phyloP scores from a whole-genome alignment of 2,329 filamentous ascomycete species.

The Cercospora sp. region DNA sequence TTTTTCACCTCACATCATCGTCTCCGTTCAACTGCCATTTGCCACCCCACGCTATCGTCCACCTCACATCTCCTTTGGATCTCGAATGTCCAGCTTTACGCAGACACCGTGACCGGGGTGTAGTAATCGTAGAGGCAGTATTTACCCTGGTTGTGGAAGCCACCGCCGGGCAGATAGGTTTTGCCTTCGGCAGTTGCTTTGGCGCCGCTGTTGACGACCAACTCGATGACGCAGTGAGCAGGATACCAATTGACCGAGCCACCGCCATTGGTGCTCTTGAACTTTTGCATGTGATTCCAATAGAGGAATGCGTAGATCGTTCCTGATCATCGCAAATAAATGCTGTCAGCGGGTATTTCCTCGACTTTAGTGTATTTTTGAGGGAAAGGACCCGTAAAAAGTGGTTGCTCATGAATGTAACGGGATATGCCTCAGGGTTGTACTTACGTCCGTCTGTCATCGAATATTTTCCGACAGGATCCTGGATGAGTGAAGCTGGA shows the following conservation, averaged over 20 bases:
- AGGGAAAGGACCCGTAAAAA: neutral
- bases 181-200: neutral
- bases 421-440: neutral
- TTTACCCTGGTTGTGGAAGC: neutral
- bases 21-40: neutral
- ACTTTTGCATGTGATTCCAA: neutral
- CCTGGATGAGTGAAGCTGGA: neutral
- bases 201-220: neutral
- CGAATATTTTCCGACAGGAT: neutral
- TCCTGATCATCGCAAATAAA: neutral
- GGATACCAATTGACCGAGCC: neutral
- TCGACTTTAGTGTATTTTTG: neutral
- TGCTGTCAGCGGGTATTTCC: neutral
- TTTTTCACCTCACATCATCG: neutral
- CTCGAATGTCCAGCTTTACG: neutral
- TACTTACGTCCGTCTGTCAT: neutral
- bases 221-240: neutral
- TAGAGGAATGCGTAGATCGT: neutral
- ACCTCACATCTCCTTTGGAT: neutral
- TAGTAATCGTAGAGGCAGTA: neutral
- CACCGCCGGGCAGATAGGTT: neutral
- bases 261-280: neutral
- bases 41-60: neutral
- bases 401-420: neutral
- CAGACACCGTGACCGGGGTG: neutral